phyloP scores from a whole-genome alignment of 495 filamentous ascomycete genomes.

The Penicillium mononematosum region DNA sequence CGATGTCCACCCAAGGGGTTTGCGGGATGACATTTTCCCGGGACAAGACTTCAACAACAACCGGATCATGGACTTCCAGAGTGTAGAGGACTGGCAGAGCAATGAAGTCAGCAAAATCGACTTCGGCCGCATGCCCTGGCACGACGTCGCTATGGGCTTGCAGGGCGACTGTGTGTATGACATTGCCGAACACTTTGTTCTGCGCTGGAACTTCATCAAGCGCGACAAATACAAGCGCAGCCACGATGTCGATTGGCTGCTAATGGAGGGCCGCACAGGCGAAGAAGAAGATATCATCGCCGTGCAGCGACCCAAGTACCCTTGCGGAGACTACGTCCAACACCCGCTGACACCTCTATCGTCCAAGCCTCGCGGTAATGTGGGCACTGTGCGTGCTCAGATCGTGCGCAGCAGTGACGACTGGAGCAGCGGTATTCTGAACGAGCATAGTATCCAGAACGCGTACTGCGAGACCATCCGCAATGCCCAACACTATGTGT shows the following conservation, averaged over 20 bases:
- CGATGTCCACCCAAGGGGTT: slow-evolving; percentile 81
- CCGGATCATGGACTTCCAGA: slow-evolving; percentile 92
- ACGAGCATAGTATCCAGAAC: slow-evolving; percentile 88
- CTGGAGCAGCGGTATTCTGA: slow-evolving; percentile 92
- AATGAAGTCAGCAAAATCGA: slow-evolving; percentile 93
- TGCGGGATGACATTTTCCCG: slow-evolving; percentile 85
- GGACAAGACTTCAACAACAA: slow-evolving; percentile 97
- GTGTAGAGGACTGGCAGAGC: slow-evolving; percentile 84
- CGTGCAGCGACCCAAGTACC: slow-evolving; percentile 81
- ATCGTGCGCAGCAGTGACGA: slow-evolving; percentile 83
- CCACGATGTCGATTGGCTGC: slow-evolving; percentile 74
- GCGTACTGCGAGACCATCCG: slow-evolving; percentile 84
- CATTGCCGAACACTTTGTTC: slow-evolving; percentile 93
- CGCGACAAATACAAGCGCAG: slow-evolving; percentile 96
- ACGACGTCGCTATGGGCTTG: slow-evolving; percentile 89
- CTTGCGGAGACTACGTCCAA: slow-evolving; percentile 79
- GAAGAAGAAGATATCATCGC: slow-evolving; percentile 79
- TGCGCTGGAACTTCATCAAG: slow-evolving; percentile 96
- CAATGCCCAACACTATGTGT: slow-evolving; percentile 85
- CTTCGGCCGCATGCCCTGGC: slow-evolving; percentile 96
- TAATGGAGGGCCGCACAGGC: slow-evolving; percentile 74
- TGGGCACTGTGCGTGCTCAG: slow-evolving; percentile 78
- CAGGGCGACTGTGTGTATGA: slow-evolving; percentile 89
- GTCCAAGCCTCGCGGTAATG: slow-evolving; percentile 50
- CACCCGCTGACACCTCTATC: slow-evolving; percentile 70